phyloP scores from a whole-genome alignment of 306 rosid species.

The Ammopiptanthus mongolicus region DNA sequence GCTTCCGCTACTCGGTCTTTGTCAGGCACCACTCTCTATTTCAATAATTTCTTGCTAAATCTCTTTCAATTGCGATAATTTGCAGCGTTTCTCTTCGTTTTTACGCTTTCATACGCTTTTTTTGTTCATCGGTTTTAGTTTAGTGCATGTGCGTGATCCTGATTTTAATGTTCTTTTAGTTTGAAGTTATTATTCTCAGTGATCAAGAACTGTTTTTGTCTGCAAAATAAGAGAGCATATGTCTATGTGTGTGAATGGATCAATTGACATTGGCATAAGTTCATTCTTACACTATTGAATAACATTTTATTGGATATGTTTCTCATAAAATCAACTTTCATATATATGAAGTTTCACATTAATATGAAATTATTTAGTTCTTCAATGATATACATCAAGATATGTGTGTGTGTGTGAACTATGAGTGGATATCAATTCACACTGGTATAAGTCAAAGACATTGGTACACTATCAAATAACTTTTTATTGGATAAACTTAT shows the following conservation, averaged over 20 bases:
- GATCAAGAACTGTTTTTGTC: not conserved
- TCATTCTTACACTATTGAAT: too few species aligned
- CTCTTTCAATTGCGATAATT: not conserved
- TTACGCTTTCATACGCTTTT: not conserved
- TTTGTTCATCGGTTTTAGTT: not conserved
- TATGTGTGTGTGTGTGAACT: too few species aligned
- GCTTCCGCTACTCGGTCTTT: slow-evolving; percentile 75
- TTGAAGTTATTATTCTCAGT: not conserved
- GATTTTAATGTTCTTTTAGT: not conserved
- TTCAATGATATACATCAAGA: not conserved
- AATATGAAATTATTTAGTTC: too few species aligned
- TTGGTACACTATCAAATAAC: too few species aligned
- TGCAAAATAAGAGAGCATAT: not conserved
- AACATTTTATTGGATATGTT: too few species aligned
- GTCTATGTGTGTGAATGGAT: too few species aligned
- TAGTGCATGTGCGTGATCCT: not conserved
- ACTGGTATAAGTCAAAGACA: too few species aligned
- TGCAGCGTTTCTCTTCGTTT: not conserved
- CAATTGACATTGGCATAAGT: too few species aligned
- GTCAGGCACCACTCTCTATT: slow-evolving; percentile 35
- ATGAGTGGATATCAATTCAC: too few species aligned
- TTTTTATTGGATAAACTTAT: too few species aligned
- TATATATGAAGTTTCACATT: too few species aligned
- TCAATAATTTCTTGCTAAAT: not conserved
- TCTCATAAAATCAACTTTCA: too few species aligned